Base-by-base conservation (phyloP, 208 protist species). In the Porcisia hertigi region DNA sequence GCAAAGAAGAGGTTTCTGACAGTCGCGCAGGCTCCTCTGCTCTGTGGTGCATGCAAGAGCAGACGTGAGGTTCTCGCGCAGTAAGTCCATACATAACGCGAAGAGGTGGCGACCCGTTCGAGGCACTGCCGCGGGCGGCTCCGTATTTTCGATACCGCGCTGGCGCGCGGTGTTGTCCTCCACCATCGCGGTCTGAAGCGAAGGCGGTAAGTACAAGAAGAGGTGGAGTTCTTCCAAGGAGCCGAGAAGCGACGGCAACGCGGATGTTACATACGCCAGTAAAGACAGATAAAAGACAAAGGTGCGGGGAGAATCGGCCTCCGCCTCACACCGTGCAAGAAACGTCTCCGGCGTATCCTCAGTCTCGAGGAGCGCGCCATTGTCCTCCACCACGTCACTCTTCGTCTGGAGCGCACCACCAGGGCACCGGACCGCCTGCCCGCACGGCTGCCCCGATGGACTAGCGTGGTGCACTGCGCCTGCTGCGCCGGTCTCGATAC, bases 201-300 rank as follows among this genome's bases (percentile, higher is more conserved):
- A 52, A 64, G 34, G 23, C 12, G 77, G 34, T 9, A 82, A 54
- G 18, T 65, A 36, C 16, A 82, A 78, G 59, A 82, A 82, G 4
- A 69, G 62, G 12, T 55, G 66, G 59, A 82, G 67, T 70, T 77
- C 78, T 23, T 55, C 67, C 16, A 82, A 62, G 3, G 73, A 78
- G 60, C 43, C 39, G 9, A 82, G 73, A 36, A 78, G 66, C 30
- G 72, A 62, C 47, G 78, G 78, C 25, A 82, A 69, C n/a, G 78
- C 78, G 23, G 78, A 73, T 14, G 78, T 76, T 30, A 78, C 60
- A 45, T 82, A 82, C 1, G 78, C 78, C 20, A 82, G 58, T 2
- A 82, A 59, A 16, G 78, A 77, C 9, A 82, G 78, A 30, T 78
- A 82, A n/a, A 82, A 82, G 20, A 78, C 2, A 34, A 78, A 82